These are phyloP conservation scores for Stachybotrys elegans DNA, from an alignment of 2,329 filamentous ascomycete species.

Conservation along the genomic window DNA sequence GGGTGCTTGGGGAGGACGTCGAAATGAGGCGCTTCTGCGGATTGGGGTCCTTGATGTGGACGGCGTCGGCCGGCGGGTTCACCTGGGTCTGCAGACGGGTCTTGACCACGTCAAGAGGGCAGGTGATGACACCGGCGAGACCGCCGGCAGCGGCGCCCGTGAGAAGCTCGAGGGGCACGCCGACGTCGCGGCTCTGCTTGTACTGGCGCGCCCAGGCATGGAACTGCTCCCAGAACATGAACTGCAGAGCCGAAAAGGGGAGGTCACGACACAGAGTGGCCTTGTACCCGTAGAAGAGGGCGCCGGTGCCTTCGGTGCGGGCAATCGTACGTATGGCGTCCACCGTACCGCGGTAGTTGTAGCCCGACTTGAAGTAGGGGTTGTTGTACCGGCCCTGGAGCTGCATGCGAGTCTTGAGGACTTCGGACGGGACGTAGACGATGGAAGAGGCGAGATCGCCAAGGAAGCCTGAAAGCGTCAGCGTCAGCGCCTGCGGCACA, in stretches of 20 bases:
- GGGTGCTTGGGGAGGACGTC: slow-evolving; percentile 82
- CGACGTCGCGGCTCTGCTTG: slow-evolving; percentile 78
- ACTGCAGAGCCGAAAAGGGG: slow-evolving; percentile 93
- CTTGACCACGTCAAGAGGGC: slow-evolving; percentile 95
- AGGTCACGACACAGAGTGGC: slow-evolving; percentile 92
- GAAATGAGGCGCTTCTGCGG: slow-evolving; percentile 71
- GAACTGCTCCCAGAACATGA: slow-evolving; percentile 97
- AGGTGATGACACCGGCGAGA: slow-evolving; percentile 89
- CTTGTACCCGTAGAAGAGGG: slow-evolving; percentile 95
- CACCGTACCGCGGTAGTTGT: slow-evolving; percentile 85
- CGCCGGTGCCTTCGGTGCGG: slow-evolving; percentile 72
- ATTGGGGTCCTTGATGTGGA: slow-evolving; percentile 26
- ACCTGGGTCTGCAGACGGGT: slow-evolving; percentile 94
- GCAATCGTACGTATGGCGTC: slow-evolving; percentile 86
- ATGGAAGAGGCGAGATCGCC: slow-evolving; percentile 89
- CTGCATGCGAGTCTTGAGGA: slow-evolving; percentile 94
- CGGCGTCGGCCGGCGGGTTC: slow-evolving; percentile 28
- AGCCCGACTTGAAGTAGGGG: slow-evolving; percentile 86
- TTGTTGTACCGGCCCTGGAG: slow-evolving; percentile 95
- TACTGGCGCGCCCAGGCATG: slow-evolving; percentile 75
- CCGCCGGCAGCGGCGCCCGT: slow-evolving; percentile 89
- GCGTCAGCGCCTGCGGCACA: not conserved
- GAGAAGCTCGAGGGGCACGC: slow-evolving; percentile 75
- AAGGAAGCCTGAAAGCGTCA: slow-evolving; percentile 65
- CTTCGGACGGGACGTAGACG: slow-evolving; percentile 94